Conservation (phyloP, 352 stramenopile species). For the Phytophthora idaei region DNA sequence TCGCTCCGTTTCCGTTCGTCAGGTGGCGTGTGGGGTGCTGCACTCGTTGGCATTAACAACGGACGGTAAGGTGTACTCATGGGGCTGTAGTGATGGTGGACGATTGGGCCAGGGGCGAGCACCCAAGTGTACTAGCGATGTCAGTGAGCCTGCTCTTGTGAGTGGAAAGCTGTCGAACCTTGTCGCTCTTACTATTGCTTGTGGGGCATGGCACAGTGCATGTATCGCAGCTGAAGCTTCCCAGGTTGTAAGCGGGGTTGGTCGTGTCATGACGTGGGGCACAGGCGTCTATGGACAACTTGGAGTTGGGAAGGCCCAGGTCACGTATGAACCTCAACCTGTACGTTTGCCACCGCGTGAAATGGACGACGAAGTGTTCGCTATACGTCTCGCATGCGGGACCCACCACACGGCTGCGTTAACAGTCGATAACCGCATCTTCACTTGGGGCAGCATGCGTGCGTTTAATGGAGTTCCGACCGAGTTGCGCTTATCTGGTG, state of each 20-base stretch:
- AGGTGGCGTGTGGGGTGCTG: constrained; percentile 91
- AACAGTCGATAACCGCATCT: constrained; percentile 59
- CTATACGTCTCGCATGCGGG: constrained; percentile 56
- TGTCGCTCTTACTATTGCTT: constrained; percentile 61
- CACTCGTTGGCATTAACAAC: constrained; percentile 89
- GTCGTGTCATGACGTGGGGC: constrained; percentile 71
- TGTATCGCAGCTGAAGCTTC: constrained; percentile 48
- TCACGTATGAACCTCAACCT: constrained; percentile 48
- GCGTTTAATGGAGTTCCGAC: constrained; percentile 48
- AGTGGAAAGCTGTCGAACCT: constrained; percentile 38
- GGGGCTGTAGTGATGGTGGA: constrained; percentile 93
- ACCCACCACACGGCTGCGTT: constrained; percentile 70
- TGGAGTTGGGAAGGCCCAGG: constrained; percentile 46
- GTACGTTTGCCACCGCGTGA: constrained; percentile 38
- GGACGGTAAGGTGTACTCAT: constrained; percentile 92
- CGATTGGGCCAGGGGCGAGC: constrained; percentile 46
- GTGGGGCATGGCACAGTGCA: constrained; percentile 75
- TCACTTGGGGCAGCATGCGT: constrained; percentile 68
- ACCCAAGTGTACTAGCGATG: constrained; percentile 24
- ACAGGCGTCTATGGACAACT: constrained; percentile 80
- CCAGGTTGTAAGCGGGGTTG: constrained; percentile 10
- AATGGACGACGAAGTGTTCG: constrained; percentile 48
- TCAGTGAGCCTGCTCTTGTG: constrained; percentile 43
- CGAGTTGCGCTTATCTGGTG: constrained; percentile 40
- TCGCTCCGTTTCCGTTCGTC: constrained; percentile 50